Evolutionary conservation across 805 yeast genomes (phyloP), one percentile per base, ranked within the genome.

Genomic region (Schwanniomyces polymorphus): DNA sequence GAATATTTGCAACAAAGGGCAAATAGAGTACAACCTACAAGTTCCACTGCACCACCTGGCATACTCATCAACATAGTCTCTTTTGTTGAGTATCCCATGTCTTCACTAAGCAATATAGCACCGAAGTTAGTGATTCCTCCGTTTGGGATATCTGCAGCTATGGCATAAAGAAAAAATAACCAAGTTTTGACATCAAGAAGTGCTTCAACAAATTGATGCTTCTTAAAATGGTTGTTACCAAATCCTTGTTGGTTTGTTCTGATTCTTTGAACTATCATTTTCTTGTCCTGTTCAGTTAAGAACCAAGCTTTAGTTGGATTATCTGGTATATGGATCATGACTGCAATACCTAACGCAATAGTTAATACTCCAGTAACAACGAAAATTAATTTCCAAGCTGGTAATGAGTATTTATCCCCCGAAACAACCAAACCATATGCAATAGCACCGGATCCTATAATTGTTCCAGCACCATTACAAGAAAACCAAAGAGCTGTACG

Each of bases 341-440:
- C 68, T 9, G 74, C 44, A 9, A 76, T 43, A 5, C 86, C 87
- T 12, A 80, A 56, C 10, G 76, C 56, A 6, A 83, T 61, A 2
- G 89, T 84, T 47, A 81, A 70, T 7, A 72, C 59, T 11, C 94
- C 95, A 38, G 79, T 75, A 26, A 84, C 69, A 41, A 86, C 65
- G 58, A 76, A 86, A 3, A 84, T 60, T 10, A 80, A 59, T 57
- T 78, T 81, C 91, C 91, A 87, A 3, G 84, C 70, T 2, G 63
- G 70, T 5, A 82, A 63, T 25, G 69, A 43, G 59, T 72, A 79
- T 7, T 58, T 43, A n/a, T 60, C 65, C 11, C 60, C 66, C 53
- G 76, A 68, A 9, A 50, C 49, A 49, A 72, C 64, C 43, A 78
- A 55, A 12, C 84, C 85, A 54, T 81, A 82, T 1, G 87, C 82